Percentiles rank a stretch among this genome's conserved stretches.
Conservation (phyloP, 116 monocot genomes). For the Thalassia testudinum region DNA sequence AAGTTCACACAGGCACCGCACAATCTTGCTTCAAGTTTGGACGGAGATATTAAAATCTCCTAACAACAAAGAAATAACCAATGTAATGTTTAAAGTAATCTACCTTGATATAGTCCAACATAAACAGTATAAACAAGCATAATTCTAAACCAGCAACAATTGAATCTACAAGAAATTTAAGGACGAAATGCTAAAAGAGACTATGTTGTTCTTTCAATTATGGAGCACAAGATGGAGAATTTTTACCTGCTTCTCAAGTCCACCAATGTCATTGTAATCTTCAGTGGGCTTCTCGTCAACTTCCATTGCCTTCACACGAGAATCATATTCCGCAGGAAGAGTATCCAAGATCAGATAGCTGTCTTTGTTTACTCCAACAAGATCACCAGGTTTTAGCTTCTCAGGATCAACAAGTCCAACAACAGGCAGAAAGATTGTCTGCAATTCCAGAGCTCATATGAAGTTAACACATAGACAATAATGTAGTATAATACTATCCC, state of each 20-base stretch:
- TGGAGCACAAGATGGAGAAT: neutral
- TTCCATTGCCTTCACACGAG: slow-evolving; percentile 92
- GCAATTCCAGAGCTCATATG: too few relatives aligned
- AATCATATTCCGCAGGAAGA: slow-evolving; percentile 97
- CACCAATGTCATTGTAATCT: slow-evolving; percentile 97
- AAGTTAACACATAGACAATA: too few relatives aligned
- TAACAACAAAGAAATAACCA: too few relatives aligned
- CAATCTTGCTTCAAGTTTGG: too few relatives aligned
- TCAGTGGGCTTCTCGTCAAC: slow-evolving; percentile 97
- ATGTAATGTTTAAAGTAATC: too few relatives aligned
- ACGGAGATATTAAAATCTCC: too few relatives aligned
- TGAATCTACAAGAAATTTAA: neutral
- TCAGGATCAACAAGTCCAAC: slow-evolving; percentile 96
- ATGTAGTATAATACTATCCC: too few relatives aligned
- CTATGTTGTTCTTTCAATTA: neutral
- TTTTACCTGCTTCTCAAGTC: slow-evolving; percentile 91
- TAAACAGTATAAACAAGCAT: too few relatives aligned
- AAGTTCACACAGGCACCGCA: too few relatives aligned
- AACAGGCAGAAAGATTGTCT: slow-evolving; percentile 97
- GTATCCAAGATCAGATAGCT: slow-evolving; percentile 93
- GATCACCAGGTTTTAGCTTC: slow-evolving; percentile 85
- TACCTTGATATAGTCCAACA: too few relatives aligned
- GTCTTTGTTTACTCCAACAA: slow-evolving; percentile 90
- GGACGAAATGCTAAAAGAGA: neutral
- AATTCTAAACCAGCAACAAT: too few relatives aligned